phyloP scores from a whole-genome alignment of 768 basidiomycete genomes.

The Pleurotus cornucopiae region DNA sequence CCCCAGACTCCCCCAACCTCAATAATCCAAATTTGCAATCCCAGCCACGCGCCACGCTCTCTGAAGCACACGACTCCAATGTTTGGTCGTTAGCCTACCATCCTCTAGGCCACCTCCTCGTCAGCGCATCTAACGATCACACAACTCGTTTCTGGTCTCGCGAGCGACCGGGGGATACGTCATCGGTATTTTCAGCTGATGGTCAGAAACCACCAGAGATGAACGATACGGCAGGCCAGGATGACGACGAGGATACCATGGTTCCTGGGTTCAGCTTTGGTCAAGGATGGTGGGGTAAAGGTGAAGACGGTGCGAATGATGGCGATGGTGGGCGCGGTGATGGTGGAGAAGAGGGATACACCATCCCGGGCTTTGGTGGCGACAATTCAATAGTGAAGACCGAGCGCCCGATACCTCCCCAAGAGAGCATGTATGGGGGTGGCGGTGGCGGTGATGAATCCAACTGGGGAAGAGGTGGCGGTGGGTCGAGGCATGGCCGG shows the following conservation, averaged over 20 bases:
- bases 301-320: constrained; percentile 31
- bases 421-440: constrained; percentile 18
- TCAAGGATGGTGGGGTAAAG: constrained; percentile 41
- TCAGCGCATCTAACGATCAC: constrained; percentile 94
- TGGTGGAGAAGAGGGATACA: constrained; percentile 39
- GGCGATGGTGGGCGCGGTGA: constrained; percentile 16
- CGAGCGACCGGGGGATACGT: constrained; percentile 79
- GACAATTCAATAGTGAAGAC: constrained; percentile 13
- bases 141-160: constrained; percentile 99
- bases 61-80: constrained; percentile 97
- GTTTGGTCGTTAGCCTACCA: constrained; percentile 96
- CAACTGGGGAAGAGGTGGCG: constrained; percentile 22
- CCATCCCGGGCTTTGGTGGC: constrained; percentile 62
- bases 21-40: constrained; percentile 25
- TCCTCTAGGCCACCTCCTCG: constrained; percentile 92
- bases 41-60: constrained; percentile 75
- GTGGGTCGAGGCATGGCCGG: constrained; percentile 24
- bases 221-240: constrained; percentile 50
- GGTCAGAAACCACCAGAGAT: constrained; percentile 83
- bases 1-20: constrained; percentile 34
- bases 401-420: constrained; percentile 20
- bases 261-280: constrained; percentile 70
- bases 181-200: constrained; percentile 73
- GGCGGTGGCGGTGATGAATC: constrained; percentile 29
- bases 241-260: constrained; percentile 72